Evolutionary conservation across 495 filamentous ascomycete species (phyloP), one percentile per base, ranked within the genome.

Genomic region (Chaetomium tenue): DNA sequence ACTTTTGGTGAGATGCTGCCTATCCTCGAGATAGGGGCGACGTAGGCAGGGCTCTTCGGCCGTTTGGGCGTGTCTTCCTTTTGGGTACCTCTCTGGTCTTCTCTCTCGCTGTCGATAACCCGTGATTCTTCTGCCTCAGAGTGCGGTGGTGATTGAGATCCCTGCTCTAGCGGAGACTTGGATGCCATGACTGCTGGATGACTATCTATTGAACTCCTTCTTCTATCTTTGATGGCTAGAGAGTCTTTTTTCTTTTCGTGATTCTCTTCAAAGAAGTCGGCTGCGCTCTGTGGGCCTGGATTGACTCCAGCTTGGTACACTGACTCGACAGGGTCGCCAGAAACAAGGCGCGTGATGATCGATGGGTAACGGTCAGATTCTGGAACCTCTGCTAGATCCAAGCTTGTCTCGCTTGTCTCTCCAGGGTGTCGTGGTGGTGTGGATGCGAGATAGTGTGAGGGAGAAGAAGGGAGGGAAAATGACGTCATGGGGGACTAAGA

Each of bases 1-100:
- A 69, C 50, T 8, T 57, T 37, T 37, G 33, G 51, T 0, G 68
- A 63, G 15, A 73, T 72, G 58, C 55, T 65, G 9, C 66, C 68
- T 25, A 76, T 76, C 28, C 68, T 70, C 22, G 70, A 64, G 51
- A 76, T 76, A 8, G 74, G 73, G 0, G 73, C 51, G 7, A 76
- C 69, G 61, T 76, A 71, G 47, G 74, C 73, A 1, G 73, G 70
- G 33, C 58, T 69, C 25, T 67, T 73, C 50, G 57, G 28, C 18
- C 67, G 63, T 23, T 58, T 53, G 30, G 60, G 56, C 18, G 30
- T 28, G 47, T 63, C 16, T 37, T 51, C 23, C n/a, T 64, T 39
- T 37, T 60, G 58, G 18, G 44, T 33, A n/a, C 63, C 54, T 18
- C 47, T 58, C 25, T 46, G 54, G 25, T 57, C 52, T 25, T 58